Conservation (phyloP, 768 basidiomycete species). For the Boletus sensibilis region DNA sequence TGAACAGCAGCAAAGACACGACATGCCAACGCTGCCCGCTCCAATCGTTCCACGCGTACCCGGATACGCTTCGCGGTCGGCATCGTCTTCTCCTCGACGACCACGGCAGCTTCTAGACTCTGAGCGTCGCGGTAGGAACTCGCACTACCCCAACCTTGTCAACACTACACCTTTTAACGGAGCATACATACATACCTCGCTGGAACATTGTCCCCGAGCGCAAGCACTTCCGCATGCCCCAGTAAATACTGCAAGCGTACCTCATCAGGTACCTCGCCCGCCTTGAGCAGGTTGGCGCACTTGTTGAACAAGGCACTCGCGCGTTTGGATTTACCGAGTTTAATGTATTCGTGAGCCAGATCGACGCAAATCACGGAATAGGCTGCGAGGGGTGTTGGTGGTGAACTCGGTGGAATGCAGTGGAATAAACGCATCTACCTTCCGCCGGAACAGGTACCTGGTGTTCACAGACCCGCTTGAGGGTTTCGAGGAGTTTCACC, state of each 20-base stretch:
- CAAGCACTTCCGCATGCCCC: slow-evolving; percentile 65
- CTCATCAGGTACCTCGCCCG: slow-evolving; percentile 48
- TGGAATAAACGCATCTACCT: slow-evolving; percentile 37
- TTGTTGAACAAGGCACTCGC: slow-evolving; percentile 67
- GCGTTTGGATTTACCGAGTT: slow-evolving; percentile 69
- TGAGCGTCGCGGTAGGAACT: slow-evolving; percentile 62
- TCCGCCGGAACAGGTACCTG: slow-evolving; percentile 42
- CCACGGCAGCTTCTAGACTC: slow-evolving; percentile 41
- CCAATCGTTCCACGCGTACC: slow-evolving; percentile 55
- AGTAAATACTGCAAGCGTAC: slow-evolving; percentile 56
- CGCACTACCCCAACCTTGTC: slow-evolving; percentile 34
- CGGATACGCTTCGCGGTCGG: slow-evolving; percentile 59
- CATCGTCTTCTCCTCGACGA: slow-evolving; percentile 44
- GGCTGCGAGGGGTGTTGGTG: slow-evolving; percentile 35
- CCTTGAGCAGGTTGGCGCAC: slow-evolving; percentile 45
- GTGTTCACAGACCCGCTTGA: slow-evolving; percentile 58
- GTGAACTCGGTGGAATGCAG: neutral
- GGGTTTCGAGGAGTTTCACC: slow-evolving; percentile 63
- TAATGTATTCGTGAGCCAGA: slow-evolving; percentile 77
- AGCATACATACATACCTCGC: slow-evolving; percentile 48
- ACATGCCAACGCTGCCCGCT: slow-evolving; percentile 71
- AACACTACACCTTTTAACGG: neutral
- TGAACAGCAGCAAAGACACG: slow-evolving; percentile 69
- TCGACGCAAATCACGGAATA: slow-evolving; percentile 65
- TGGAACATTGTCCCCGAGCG: slow-evolving; percentile 53